Evolutionary conservation across 164 flowering plant genomes (phyloP), one percentile per base, ranked within the genome.

Genomic region (Malania oleifera): DNA sequence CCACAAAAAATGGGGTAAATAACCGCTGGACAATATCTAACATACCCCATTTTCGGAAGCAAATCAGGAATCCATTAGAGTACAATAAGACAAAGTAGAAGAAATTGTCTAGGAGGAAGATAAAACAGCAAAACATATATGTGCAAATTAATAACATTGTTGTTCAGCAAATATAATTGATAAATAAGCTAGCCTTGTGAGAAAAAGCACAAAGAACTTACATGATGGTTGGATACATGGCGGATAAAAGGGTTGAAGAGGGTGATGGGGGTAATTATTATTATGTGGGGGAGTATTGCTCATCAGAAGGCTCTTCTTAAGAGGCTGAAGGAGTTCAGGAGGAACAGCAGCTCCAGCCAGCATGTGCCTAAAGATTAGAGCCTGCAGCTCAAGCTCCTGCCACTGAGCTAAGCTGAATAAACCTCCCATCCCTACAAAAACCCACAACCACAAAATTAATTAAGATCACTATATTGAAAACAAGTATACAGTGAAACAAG

Each of bases 371-470:
- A 75, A 92, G 44, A 92, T 89, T 80, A 87, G 65, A 35, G 91
- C 95, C 60, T 92, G 96, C 5, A 89, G 72, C 72, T 92, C 98
- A 56, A 92, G 85, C 70, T 92, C 98, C 60, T 89, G 95, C 95
- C 91, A 81, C 78, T 92, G 98, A 24, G 73, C 76, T 70, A 72
- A 40, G 73, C 85, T 89, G 68, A 84, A 89, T 41, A 60, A 68
- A 54, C 83, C 62, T 37, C 75, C 72, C 69, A 73, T 75, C 40
- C 75, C 85, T 73, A 41, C 15, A 1, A 45, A 17, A 43, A 39
- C 23, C 29, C 56, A 53, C 51, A 18, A 63, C 43, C 28, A 47
- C 41, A 3, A 58, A 26, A 29, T 11, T 14, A 52, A 23, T 22
- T 56, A 40, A 51, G 24, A 3, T 43, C 15, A 8, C 2, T 8